These are phyloP conservation scores for Asterella californica DNA, from an alignment of 225 moss, liverwort and hornwort species.

Conservation along the genomic window DNA sequence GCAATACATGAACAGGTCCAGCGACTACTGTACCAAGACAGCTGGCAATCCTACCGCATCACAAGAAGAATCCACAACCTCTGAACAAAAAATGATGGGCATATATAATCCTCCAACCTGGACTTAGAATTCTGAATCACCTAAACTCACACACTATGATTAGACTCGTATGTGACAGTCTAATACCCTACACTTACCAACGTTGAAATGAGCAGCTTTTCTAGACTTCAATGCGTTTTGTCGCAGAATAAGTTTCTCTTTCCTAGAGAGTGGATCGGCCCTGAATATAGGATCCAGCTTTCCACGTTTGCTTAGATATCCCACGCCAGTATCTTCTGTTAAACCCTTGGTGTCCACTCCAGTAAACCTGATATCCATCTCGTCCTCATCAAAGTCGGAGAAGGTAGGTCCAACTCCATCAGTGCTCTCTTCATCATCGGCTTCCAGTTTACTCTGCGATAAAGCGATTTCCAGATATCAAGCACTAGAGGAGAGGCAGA, in stretches of 20 bases:
- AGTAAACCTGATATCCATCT: not conserved
- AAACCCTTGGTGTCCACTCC: constrained; percentile 7
- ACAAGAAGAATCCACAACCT: too few relatives aligned
- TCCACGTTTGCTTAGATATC: constrained; percentile 18
- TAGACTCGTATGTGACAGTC: not conserved
- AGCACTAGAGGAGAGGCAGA: not conserved
- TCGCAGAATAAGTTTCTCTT: constrained; percentile 59
- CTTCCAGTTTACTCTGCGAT: constrained; percentile 58
- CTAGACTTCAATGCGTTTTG: constrained; percentile 70
- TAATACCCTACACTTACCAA: constrained; percentile 47
- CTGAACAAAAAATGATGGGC: not conserved
- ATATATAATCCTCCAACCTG: not conserved
- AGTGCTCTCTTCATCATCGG: constrained; percentile 33
- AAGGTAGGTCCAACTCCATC: constrained; percentile 29
- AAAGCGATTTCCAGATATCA: not conserved
- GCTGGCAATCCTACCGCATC: too few relatives aligned
- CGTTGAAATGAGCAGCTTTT: constrained; percentile 79
- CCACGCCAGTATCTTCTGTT: not conserved
- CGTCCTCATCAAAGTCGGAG: constrained; percentile 30
- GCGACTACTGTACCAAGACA: not conserved
- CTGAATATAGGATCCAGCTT: constrained; percentile 57
- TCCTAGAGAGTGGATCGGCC: constrained; percentile 78
- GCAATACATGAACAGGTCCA: not conserved
- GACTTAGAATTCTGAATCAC: not conserved
- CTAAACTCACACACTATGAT: too few relatives aligned